Evolutionary conservation across 768 basidiomycete species (phyloP).

Genomic region (Termitomyces sp.): DNA sequence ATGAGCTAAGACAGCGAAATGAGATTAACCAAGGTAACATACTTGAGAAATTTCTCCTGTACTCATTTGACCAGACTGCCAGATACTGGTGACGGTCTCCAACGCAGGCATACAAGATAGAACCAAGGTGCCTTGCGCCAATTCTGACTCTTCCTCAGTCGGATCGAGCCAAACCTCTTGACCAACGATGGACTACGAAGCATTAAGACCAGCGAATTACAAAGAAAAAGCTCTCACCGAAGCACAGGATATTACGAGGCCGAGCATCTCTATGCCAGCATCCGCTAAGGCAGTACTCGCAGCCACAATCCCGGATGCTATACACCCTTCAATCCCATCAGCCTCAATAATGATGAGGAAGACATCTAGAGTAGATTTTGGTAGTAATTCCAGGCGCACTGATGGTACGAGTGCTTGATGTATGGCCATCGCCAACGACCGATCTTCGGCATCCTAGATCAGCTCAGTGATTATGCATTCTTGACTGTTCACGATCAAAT

Average conservation of each 20-base stretch:
- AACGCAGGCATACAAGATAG: conserved; percentile 88
- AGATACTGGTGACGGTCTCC: conserved; percentile 75
- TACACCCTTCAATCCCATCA: conserved; percentile 86
- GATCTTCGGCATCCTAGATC: conserved; percentile 87
- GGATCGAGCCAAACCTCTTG: conserved; percentile 78
- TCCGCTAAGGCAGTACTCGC: conserved; percentile 89
- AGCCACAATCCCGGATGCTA: conserved; percentile 83
- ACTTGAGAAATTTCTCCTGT: conserved; percentile 53
- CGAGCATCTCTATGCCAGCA: conserved; percentile 89
- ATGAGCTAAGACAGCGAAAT: background rate
- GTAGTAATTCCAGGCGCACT: conserved; percentile 83
- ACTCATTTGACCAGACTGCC: conserved; percentile 72
- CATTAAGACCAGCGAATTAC: background rate
- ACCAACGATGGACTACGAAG: conserved; percentile 47
- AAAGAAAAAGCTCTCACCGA: conserved; percentile 45
- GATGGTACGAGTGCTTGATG: conserved; percentile 83
- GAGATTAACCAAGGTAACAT: conserved; percentile 20
- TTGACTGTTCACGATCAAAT: conserved; percentile 3
- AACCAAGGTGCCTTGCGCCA: conserved; percentile 62
- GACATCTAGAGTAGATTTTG: conserved; percentile 91
- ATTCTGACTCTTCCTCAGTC: conserved; percentile 56
- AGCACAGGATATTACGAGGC: conserved; percentile 80
- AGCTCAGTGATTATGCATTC: conserved; percentile 15
- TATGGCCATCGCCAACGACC: conserved; percentile 76
- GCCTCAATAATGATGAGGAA: conserved; percentile 87